Percentiles rank a stretch among this genome's conserved stretches.
These are phyloP conservation scores for Pleurozium schreberi DNA, from an alignment of 225 moss, liverwort and hornwort genomes.

Conservation along the genomic window DNA sequence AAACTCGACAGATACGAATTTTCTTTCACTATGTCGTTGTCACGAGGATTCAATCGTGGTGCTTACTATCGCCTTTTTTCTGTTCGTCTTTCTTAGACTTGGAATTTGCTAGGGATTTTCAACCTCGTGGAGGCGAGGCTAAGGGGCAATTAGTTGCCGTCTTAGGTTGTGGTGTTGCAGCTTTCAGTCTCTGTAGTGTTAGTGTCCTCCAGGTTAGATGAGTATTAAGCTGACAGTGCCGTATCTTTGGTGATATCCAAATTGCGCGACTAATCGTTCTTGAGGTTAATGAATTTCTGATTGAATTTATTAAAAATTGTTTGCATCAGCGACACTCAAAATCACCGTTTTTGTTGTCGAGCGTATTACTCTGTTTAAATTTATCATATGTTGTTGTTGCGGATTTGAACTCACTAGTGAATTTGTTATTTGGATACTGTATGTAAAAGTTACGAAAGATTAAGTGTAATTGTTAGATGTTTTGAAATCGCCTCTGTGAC, in stretches of 20 bases:
- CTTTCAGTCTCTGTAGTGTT: not conserved
- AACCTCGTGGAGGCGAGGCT: not conserved
- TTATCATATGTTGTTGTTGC: not conserved
- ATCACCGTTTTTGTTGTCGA: not conserved
- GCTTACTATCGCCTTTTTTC: not conserved
- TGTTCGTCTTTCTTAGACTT: not conserved
- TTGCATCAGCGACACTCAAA: not conserved
- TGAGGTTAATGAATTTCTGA: not conserved
- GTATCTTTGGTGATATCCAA: not conserved
- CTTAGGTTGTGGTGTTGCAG: not conserved
- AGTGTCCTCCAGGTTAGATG: not conserved
- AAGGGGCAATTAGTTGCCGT: not conserved
- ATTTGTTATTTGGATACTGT: not conserved
- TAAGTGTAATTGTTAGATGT: not conserved
- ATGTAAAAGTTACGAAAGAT: not conserved
- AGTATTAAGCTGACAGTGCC: not conserved
- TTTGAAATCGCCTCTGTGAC: not conserved
- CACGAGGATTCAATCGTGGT: not conserved
- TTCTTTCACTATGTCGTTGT: not conserved
- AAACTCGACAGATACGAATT: not conserved
- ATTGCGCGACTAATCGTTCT: not conserved
- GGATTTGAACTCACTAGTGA: not conserved
- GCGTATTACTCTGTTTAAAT: not conserved
- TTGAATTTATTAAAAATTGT: not conserved
- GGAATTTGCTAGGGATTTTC: not conserved